phyloP scores from a whole-genome alignment of 352 stramenopile species.

The Phytophthora pinifolia region DNA sequence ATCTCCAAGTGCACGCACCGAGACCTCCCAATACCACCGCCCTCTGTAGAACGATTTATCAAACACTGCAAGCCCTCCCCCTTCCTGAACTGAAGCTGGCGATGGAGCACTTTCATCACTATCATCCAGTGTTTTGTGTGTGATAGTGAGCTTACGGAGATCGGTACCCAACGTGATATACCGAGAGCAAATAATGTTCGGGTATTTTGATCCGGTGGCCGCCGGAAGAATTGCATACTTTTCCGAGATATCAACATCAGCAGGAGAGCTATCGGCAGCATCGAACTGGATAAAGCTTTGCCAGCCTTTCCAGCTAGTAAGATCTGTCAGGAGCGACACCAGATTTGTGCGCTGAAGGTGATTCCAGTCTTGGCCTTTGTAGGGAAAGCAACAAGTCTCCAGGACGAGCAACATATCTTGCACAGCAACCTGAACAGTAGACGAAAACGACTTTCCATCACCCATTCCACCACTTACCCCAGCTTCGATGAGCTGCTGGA shows the following conservation, averaged over 20 bases:
- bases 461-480: constrained; percentile 1
- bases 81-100: not conserved
- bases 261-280: constrained; percentile 33
- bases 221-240: constrained; percentile 59
- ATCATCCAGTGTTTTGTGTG: constrained; percentile 33
- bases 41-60: constrained; percentile 59
- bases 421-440: constrained; percentile 50
- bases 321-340: constrained; percentile 60
- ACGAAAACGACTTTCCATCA: constrained; percentile 20
- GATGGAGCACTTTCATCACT: constrained; percentile 6
- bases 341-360: constrained; percentile 62
- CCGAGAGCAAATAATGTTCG: constrained; percentile 73
- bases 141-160: constrained; percentile 60
- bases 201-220: constrained; percentile 47
- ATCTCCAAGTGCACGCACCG: constrained; percentile 46
- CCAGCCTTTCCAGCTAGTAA: constrained; percentile 78
- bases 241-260: constrained; percentile 35
- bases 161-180: constrained; percentile 68
- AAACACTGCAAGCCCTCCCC: constrained; percentile 65
- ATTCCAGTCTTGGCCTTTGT: constrained; percentile 59
- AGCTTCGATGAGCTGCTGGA: constrained; percentile 38
- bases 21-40: constrained; percentile 85
- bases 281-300: constrained; percentile 66
- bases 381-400: constrained; percentile 82
- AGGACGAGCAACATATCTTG: constrained; percentile 76